phyloP scores from a whole-genome alignment of 108 stramenopile genomes.

The Stephanodiscus triporus region DNA sequence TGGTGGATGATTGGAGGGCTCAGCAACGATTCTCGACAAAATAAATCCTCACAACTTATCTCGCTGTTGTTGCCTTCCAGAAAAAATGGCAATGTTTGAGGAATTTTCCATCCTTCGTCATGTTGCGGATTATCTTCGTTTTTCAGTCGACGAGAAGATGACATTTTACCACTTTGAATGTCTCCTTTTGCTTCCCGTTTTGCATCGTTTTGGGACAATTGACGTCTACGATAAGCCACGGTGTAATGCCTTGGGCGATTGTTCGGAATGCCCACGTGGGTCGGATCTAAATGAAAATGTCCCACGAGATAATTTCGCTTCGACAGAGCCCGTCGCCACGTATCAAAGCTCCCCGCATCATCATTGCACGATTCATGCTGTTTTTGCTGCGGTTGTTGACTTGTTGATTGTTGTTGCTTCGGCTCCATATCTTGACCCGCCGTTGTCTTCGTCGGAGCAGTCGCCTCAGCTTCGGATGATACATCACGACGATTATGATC shows the following conservation, averaged over 20 bases:
- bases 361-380: background rate
- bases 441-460: constrained; percentile 2
- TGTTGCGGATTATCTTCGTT: background rate
- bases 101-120: background rate
- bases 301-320: constrained; percentile 58
- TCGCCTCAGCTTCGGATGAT: background rate
- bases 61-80: constrained; percentile 5
- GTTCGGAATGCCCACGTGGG: constrained; percentile 85
- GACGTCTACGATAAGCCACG: constrained; percentile 31
- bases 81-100: background rate
- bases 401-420: constrained; percentile 6
- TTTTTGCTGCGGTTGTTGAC: background rate
- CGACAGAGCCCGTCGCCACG: constrained; percentile 50
- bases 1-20: constrained; percentile 24
- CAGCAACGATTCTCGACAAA: constrained; percentile 22
- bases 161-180: background rate
- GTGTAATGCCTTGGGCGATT: constrained; percentile 86
- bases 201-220: background rate
- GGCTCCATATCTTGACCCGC: background rate
- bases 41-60: constrained; percentile 9
- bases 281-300: constrained; percentile 82
- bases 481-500: background rate
- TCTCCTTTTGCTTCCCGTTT: background rate
- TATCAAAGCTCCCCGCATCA: constrained; percentile 53
- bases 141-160: background rate